Conservation (phyloP, 2,329 filamentous ascomycete species). For the Apiospora saccharicola region DNA sequence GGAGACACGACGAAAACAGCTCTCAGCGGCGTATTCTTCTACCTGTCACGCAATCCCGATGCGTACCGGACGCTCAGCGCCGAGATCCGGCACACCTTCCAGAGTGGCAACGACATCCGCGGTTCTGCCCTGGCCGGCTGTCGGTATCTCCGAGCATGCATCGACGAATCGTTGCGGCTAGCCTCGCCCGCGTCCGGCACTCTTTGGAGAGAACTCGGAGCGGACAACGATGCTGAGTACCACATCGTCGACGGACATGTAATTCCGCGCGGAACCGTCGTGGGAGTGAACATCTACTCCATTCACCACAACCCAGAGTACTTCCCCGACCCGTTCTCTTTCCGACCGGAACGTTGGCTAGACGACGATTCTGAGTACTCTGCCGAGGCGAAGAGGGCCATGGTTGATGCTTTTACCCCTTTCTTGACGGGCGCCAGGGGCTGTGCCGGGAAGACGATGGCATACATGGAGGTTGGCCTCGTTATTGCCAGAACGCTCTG, state of each 20-base stretch:
- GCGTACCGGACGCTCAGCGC: constrained; percentile 29
- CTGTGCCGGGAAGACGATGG: constrained; percentile 57
- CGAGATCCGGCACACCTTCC: constrained; percentile 33
- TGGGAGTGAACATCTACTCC: constrained; percentile 49
- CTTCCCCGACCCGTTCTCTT: constrained; percentile 46
- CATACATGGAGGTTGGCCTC: constrained; percentile 51
- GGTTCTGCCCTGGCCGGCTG: constrained; percentile 28
- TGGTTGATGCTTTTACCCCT: constrained; percentile 39
- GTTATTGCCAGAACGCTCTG: constrained; percentile 50
- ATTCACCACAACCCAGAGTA: constrained; percentile 46
- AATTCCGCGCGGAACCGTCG: constrained; percentile 42
- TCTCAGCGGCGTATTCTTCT: constrained; percentile 36
- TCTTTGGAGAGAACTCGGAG: constrained; percentile 29
- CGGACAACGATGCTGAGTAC: not conserved
- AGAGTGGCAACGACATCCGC: constrained; percentile 26
- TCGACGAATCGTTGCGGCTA: constrained; percentile 35
- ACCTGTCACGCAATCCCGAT: constrained; percentile 33
- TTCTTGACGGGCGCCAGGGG: constrained; percentile 40
- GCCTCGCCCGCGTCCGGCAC: constrained; percentile 30
- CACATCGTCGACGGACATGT: constrained; percentile 35
- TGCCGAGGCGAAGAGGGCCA: constrained; percentile 33
- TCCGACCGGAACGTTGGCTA: constrained; percentile 35
- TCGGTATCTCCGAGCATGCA: constrained; percentile 33
- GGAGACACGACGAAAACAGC: constrained; percentile 34
- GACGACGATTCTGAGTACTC: constrained; percentile 17